Base-by-base conservation (phyloP, 768 basidiomycete genomes). In the Psilocybe tampanensis region DNA sequence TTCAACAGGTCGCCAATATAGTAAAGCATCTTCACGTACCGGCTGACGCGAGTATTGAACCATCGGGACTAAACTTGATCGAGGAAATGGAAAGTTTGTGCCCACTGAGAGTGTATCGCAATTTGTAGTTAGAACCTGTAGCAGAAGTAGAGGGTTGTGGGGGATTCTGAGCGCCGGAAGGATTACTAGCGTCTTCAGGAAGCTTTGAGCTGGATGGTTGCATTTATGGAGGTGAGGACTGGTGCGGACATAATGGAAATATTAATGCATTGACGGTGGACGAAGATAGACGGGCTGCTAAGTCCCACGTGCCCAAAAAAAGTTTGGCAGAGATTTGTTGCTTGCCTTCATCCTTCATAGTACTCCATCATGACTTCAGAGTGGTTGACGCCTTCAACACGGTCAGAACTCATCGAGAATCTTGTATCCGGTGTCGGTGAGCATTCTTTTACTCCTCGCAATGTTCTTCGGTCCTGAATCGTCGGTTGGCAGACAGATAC, bases 371-470 rank as follows among this genome's bases (percentile, higher is more conserved):
- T 87, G 85, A 72, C 74, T 44, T 73, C 86, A 23, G 78, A 81
- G 60, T 94, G 92, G 92, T 76, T 86, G 49, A 77, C 81, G 23
- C 95, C 95, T 36, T 73, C 85, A 17, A 90, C 89, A 48, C 83
- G 95, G 47, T 86, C 93, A 61, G 89, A 91, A 58, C 82, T 92
- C 66, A 96, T 98, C 56, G 92, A 96, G 67, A 88, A 90, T 64
- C 84, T 98, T 19, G 93, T 95, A 22, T 92, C 90, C 21, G 93
- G 93, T 43, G 93, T 95, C 45, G 93, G 92, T 92, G 59, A 62
- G 91, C 72, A 18, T 15, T 47, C 21, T 29, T 44, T 12, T 44
- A n/a, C 7, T 13, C 52, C 26, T 36, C 56, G 17, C 39, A 50
- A 24, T 55, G 56, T 49, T 51, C 48, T 26, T 52, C 48, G 15